phyloP scores from a whole-genome alignment of 2,329 filamentous ascomycete genomes.

The Ciborinia camelliae region DNA sequence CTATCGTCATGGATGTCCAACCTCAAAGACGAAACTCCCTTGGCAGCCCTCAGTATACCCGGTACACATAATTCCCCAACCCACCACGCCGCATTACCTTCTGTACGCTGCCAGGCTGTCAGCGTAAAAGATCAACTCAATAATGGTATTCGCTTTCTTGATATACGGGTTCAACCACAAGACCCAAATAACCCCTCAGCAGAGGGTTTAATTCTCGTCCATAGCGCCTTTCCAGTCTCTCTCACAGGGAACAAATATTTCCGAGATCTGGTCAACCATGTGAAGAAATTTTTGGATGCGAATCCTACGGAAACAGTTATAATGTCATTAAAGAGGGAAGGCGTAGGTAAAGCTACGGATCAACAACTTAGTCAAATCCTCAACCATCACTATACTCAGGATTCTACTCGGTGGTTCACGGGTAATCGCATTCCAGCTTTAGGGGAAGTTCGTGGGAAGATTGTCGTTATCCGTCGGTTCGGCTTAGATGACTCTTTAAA shows the following conservation, averaged over 20 bases:
- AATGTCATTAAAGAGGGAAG: conserved; percentile 88
- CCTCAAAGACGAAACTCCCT: conserved; percentile 65
- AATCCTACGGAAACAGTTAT: conserved; percentile 82
- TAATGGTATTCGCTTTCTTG: conserved; percentile 91
- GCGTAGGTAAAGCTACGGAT: conserved; percentile 75
- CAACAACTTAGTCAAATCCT: conserved; percentile 73
- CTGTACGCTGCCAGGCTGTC: conserved; percentile 88
- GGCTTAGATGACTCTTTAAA: conserved; percentile 55
- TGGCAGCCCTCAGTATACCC: conserved; percentile 83
- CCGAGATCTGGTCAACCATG: conserved; percentile 64
- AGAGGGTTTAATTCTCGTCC: conserved; percentile 76
- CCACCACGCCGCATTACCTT: conserved; percentile 78
- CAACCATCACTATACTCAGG: conserved; percentile 64
- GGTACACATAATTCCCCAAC: conserved; percentile 96
- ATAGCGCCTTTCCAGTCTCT: conserved; percentile 84
- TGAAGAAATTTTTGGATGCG: conserved; percentile 71
- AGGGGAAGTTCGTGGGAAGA: conserved; percentile 74
- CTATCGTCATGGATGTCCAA: conserved; percentile 77
- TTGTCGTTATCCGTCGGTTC: conserved; percentile 83
- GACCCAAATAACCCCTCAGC: conserved; percentile 54
- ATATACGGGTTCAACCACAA: conserved; percentile 74
- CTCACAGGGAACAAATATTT: conserved; percentile 80
- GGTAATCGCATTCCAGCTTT: conserved; percentile 73
- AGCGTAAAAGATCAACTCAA: conserved; percentile 72
- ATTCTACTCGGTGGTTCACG: conserved; percentile 69